phyloP scores from a whole-genome alignment of 495 filamentous ascomycete genomes.

The Pyrenopolyporus hunteri region DNA sequence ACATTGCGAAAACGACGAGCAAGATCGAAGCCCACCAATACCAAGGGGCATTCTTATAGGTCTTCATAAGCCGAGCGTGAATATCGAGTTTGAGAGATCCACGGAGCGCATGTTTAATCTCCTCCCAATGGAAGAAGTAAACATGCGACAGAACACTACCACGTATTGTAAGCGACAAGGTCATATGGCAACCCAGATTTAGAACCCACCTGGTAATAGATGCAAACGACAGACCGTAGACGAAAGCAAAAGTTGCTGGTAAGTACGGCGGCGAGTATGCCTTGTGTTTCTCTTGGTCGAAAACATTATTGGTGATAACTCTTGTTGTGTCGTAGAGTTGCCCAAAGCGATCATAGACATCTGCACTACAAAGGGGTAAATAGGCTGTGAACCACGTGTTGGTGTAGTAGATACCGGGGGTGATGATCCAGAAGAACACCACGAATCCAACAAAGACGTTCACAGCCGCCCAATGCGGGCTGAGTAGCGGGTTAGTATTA shows the following conservation, averaged over 20 bases:
- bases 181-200: conserved; percentile 34
- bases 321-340: conserved; percentile 33
- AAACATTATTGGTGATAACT: conserved; percentile 34
- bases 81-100: conserved; percentile 45
- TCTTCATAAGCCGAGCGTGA: conserved; percentile 37
- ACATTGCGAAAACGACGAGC: conserved; percentile 33
- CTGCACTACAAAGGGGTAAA: conserved; percentile 37
- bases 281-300: conserved; percentile 36
- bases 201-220: conserved; percentile 48
- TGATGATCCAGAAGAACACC: conserved; percentile 40
- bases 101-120: conserved; percentile 35
- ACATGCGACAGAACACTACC: conserved; percentile 41
- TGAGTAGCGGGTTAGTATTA: conserved; percentile 38
- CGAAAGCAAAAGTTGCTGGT: conserved; percentile 39
- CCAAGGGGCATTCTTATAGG: conserved; percentile 37
- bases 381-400: conserved; percentile 42
- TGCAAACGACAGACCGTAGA: conserved; percentile 41
- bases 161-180: conserved; percentile 41
- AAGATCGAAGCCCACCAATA: conserved; percentile 42
- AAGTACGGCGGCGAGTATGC: conserved; percentile 41
- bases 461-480: conserved; percentile 37
- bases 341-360: conserved; percentile 40
- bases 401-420: conserved; percentile 45
- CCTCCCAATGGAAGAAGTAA: conserved; percentile 39
- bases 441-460: conserved; percentile 41